A percentile compares a stretch with the other conserved stretches of the same genome.
Evolutionary conservation across 257 asterid species (phyloP).

Genomic region (Ligustrum vulgare): DNA sequence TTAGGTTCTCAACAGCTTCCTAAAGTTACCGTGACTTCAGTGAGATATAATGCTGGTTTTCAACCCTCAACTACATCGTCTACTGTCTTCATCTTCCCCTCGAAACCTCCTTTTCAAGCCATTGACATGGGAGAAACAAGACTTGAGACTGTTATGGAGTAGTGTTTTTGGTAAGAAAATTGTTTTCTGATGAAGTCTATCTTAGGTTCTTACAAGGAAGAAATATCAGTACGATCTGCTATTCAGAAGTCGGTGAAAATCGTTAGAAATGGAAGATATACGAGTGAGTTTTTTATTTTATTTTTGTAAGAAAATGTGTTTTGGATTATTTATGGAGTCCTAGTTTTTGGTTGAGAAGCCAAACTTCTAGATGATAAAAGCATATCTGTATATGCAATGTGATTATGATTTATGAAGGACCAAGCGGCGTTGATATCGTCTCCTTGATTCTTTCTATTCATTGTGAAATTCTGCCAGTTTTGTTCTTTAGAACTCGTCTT

Average conservation of each 20-base stretch:
- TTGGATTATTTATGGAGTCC: not conserved
- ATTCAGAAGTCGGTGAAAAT: not conserved
- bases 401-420: not conserved
- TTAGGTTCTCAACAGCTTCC: constrained; percentile 89
- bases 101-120: constrained; percentile 55
- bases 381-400: not conserved
- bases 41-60: constrained; percentile 71
- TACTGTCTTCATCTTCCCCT: constrained; percentile 73
- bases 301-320: not conserved
- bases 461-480: not conserved
- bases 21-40: constrained; percentile 57
- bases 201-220: not conserved
- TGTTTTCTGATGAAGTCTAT: not conserved
- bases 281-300: not conserved
- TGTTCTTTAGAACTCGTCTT: not conserved
- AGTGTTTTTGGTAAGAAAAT: not conserved
- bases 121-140: constrained; percentile 25
- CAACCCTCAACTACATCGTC: constrained; percentile 72
- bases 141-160: constrained; percentile 33
- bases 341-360: not conserved
- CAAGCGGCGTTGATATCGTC: not conserved
- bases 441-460: not conserved
- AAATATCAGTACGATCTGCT: not conserved
- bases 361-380: not conserved
- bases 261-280: not conserved